A percentile compares a stretch with the other conserved stretches of the same genome.
Evolutionary conservation across 139 green algal genomes (phyloP).

Genomic region (Tetraselmis striata): DNA sequence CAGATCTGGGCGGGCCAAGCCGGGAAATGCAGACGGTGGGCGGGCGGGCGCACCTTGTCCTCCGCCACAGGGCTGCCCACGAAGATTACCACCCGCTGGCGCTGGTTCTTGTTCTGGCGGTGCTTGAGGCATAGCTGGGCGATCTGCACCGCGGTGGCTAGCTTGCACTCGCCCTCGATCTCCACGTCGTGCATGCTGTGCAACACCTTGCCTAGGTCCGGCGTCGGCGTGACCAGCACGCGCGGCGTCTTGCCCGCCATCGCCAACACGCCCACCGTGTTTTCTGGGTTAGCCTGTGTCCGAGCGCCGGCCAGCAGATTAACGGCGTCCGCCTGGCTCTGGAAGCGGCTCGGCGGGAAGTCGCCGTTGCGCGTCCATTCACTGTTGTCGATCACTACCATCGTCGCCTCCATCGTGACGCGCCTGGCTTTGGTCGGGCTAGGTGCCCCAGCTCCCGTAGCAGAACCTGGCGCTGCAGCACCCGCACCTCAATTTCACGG

Average conservation of each 20-base stretch:
- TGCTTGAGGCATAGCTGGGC: conserved; percentile 99
- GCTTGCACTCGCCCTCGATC: conserved; percentile 77
- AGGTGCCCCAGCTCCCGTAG: too few relatives aligned
- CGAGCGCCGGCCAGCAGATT: conserved; percentile 96
- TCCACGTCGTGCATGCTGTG: conserved; percentile 82
- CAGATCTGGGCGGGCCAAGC: neutral
- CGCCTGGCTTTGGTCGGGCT: too few relatives aligned
- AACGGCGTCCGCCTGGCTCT: conserved; percentile 92
- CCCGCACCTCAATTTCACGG: too few relatives aligned
- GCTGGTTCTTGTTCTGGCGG: conserved; percentile 98
- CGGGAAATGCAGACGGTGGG: too few relatives aligned
- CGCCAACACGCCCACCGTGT: conserved; percentile 93
- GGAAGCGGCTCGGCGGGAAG: conserved; percentile 87
- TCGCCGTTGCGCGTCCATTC: conserved; percentile 94
- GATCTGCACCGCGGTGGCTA: conserved; percentile 84
- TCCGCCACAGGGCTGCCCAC: conserved; percentile 82
- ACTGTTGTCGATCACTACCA: conserved; percentile 93
- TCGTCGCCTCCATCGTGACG: conserved; percentile 88
- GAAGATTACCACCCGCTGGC: conserved; percentile 96
- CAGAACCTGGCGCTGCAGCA: too few relatives aligned
- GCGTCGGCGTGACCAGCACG: conserved; percentile 93
- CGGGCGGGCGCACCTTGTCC: conserved; percentile 51
- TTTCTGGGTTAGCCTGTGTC: conserved; percentile 94
- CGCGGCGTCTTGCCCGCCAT: conserved; percentile 88
- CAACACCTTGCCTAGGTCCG: conserved; percentile 93